Base-by-base conservation (phyloP, 192 early-diverging fungal genomes). In the Dissophora ornata region DNA sequence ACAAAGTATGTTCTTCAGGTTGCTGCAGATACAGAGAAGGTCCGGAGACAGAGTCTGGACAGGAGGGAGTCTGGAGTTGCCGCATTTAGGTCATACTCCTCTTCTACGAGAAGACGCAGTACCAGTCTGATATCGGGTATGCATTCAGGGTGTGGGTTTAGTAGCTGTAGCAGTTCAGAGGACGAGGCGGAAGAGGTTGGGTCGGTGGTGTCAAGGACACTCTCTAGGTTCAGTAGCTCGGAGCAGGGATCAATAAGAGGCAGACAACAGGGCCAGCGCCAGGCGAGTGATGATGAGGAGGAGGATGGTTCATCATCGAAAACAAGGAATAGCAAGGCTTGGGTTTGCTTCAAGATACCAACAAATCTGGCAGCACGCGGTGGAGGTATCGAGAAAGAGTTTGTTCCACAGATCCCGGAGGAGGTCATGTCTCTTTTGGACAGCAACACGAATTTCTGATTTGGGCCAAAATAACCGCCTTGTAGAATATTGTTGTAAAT, bases 1-100 rank as follows among this genome's bases (percentile, higher is more conserved):
- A 86, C 83, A 56, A 84, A 88, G 45, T 95, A 95, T 73, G 81
- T 92, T 9, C 75, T 88, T 29, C 85, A 88, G 40, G 83, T 91
- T 16, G 89, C 89, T 45, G 88, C 90, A 25, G 90, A 92, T 33
- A 84, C 89, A 0, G 86, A 82, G 58, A 86, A 84, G n/a, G 56
- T 61, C 49, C 45, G 28, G 52, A 25, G 49, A 29, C 63, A 62
- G 22, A 38, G 25, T 33, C 30, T 60, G 29, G 56, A 67, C 21
- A 45, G 24, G 53, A 54, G 42, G 34, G 30, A 26, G 3, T 33
- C 26, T 21, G 24, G 15, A 18, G 21, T 2, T 6, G 2, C 42
- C 4, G 19, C n/a, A 30, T n/a, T 40, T 42, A 6, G 36, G 13
- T 21, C 29, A 8, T 22, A 51, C 15, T 15, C 24, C 25, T 26